Evolutionary conservation across 768 basidiomycete species (phyloP), one percentile per base, ranked within the genome.

Genomic region (Naganishia onofrii): DNA sequence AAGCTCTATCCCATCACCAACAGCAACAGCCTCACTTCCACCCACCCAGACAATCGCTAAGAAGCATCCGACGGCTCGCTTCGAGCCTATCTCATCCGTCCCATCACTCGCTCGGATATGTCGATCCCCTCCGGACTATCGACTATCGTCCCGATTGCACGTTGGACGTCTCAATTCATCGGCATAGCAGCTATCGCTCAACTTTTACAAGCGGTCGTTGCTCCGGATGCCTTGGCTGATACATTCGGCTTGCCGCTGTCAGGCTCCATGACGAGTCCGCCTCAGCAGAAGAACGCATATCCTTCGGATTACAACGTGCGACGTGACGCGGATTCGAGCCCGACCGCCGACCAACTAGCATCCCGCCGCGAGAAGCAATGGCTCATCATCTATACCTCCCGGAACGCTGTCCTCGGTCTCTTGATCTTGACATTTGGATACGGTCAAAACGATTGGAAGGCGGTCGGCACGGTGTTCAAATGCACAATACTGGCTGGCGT

Each of bases 391-490:
- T 58, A 58, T 34, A 58, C 57, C 34, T 58, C 57, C 6, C 57
- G 57, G 34, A 58, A 58, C 15, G 57, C 57, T 34, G 32, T 58
- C 23, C 57, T 58, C 2, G 57, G 57, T 19, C 57, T 58, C 34
- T 23, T 58, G 57, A 58, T 58, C 34, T 31, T 58, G 29, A 38
- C 32, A 5, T 58, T 58, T 7, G 57, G 57, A 1, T 58, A 58
- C 34, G 57, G 57, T 8, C 57, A 58, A 21, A 58, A 58, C 57
- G 23, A 58, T 15, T 58, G 57, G 57, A 58, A 58, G 34, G 57
- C 57, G 4, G 57, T 58, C 4, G 57, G 57, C n/a, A 58, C 57
- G 21, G 57, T 58, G 31, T 58, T 58, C 34, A 58, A 36, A n/a
- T 58, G 57, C n/a, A 58, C 57, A 2, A 15, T 58, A 15, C 23